Base-by-base conservation (phyloP, 2,329 filamentous ascomycete species). In the Phyllosticta citribraziliensis region DNA sequence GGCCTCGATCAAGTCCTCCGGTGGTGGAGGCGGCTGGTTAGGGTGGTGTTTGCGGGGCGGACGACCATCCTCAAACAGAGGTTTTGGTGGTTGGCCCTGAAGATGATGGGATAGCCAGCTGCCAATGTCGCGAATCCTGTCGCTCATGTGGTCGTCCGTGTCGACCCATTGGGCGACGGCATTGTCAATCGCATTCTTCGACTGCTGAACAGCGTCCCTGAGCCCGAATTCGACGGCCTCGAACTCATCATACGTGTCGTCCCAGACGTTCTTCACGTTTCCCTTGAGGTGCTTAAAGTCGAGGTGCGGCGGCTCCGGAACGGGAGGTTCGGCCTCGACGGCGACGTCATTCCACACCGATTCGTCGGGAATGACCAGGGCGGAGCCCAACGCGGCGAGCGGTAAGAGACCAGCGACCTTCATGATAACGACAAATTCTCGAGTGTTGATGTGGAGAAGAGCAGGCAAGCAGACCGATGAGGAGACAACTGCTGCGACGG, bases 311-410 rank as follows among this genome's bases (percentile, higher is more conserved):
- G 50, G 61, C 14, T 56, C 57, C 40, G 61, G 57, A 51, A 56
- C n/a, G 27, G 19, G 65, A 52, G 70, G 66, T 55, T 76, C 66
- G 62, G 71, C 67, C 64, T 78, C 72, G 56, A 76, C 67, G 52
- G 72, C 65, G 54, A 80, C 63, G 50, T 62, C 60, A 27, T 50
- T 33, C 30, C 56, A 56, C 8, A 52, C 72, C 60, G 79, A 68
- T 64, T 80, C 75, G 55, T 81, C 75, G 17, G 81, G 80, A 56
- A 84, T 72, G 62, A 84, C 79, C 58, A 84, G 76, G 25, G 81
- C 81, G 58, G 79, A 73, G 64, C 76, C 72, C 56, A 80, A 64
- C 30, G 79, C 78, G 66, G 78, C 76, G 56, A 83, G 71, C 61
- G 80, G 77, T 63, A 83, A 68, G 53, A 82, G 65, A 55, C 72